These are phyloP conservation scores for Claviceps sorghi DNA, from an alignment of 2,329 filamentous ascomycete genomes.

Conservation along the genomic window DNA sequence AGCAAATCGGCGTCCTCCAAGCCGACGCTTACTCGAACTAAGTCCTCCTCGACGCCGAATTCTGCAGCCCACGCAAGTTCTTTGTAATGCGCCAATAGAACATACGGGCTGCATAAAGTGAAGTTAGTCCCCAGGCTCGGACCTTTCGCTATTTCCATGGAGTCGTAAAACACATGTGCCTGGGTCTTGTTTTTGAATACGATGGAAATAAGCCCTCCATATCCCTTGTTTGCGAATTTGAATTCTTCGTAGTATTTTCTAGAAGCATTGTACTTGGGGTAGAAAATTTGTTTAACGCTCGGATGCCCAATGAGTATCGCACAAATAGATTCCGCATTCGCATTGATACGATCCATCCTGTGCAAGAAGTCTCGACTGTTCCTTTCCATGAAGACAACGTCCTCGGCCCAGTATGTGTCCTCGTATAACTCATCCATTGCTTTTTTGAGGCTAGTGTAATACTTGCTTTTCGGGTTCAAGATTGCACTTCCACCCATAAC, in stretches of 20 bases:
- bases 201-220: constrained; percentile 77
- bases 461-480: constrained; percentile 49
- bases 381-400: constrained; percentile 85
- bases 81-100: constrained; percentile 76
- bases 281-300: constrained; percentile 65
- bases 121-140: constrained; percentile 96
- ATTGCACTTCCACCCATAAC: constrained; percentile 83
- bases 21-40: constrained; percentile 80
- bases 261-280: constrained; percentile 66
- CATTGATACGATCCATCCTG: constrained; percentile 71
- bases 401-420: constrained; percentile 88
- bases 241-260: constrained; percentile 64
- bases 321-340: constrained; percentile 72
- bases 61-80: constrained; percentile 82
- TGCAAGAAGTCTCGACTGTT: constrained; percentile 86
- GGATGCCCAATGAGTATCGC: constrained; percentile 48
- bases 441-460: constrained; percentile 55
- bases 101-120: constrained; percentile 81
- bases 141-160: constrained; percentile 76
- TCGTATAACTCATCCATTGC: constrained; percentile 56
- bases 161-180: constrained; percentile 72
- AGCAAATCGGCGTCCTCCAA: constrained; percentile 64
- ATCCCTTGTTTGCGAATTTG: constrained; percentile 59
- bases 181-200: constrained; percentile 58
- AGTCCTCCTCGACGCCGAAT: constrained; percentile 65